Base-by-base conservation (phyloP, 2,329 filamentous ascomycete genomes). In the Colletotrichum viniferum region DNA sequence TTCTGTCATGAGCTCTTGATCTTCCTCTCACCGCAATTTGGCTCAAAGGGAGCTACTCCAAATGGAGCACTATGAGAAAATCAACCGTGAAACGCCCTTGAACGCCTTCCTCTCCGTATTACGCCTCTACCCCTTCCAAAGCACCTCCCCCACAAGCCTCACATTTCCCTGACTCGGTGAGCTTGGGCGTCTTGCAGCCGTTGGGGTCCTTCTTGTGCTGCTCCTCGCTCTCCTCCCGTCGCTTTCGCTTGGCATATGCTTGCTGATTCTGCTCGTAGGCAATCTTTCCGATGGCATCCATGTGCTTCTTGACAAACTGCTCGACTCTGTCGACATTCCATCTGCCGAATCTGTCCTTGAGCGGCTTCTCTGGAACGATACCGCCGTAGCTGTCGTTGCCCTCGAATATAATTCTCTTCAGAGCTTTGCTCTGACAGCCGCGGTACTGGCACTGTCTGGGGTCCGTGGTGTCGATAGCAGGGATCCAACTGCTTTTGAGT, bases 401-500 rank as follows among this genome's bases (percentile, higher is more conserved):
- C 4, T 88, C 82, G 61, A 92, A 77, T 30, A 93, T 82, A 67
- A 92, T 86, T 73, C 81, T 85, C 79, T 86, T 89, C 56, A 92
- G 78, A 2, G 86, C 87, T 48, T 84, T 85, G 36, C 85, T 76
- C 52, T 85, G 79, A 13, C 77, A 79, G 1, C 84, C 80, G 2
- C 86, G 84, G 55, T 82, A 83, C 10, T 79, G 76, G 8, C 78
- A 65, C n/a, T 26, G 32, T 18, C 55, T 60, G 2, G 32, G 4
- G n/a, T 74, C 34, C 3, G 79, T 64, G 2, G 63, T 26, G 36
- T 72, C 72, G 10, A 48, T n/a, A 26, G 58, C 26, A 7, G 60
- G 34, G 9, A 65, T 38, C 21, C 65, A 69, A 4, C 75, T 80
- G 61, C 24, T 43, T 9, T 87, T 69, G 28, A 63, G 30, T 48